These are phyloP conservation scores for Paramecium primaurelia DNA, from an alignment of 73 alveolate genomes.

Conservation along the genomic window DNA sequence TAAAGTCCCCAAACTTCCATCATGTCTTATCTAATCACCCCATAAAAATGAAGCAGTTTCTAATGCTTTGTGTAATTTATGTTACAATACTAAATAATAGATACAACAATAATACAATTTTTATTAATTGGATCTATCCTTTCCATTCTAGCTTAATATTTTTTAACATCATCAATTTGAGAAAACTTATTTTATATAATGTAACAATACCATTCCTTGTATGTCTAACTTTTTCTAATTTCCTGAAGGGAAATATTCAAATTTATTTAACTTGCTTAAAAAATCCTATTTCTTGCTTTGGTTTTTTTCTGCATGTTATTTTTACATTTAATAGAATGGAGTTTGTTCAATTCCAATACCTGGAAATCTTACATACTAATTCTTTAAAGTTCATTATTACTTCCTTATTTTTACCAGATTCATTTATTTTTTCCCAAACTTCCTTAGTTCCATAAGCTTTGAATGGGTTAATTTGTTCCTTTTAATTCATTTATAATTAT, in stretches of 20 bases:
- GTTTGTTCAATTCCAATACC: slow-evolving; percentile 39
- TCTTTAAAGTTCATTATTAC: not conserved
- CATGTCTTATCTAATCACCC: slow-evolving; percentile 22
- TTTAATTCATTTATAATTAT: not conserved
- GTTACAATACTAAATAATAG: not conserved
- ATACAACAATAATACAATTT: not conserved
- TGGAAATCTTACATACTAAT: slow-evolving; percentile 4
- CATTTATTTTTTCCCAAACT: slow-evolving; percentile 30
- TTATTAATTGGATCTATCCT: slow-evolving; percentile 13
- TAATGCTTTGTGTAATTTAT: slow-evolving; percentile 21
- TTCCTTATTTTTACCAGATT: not conserved
- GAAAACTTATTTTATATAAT: not conserved
- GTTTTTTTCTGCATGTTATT: not conserved
- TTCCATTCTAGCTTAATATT: slow-evolving; percentile 26
- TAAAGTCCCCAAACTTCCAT: not conserved
- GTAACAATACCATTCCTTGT: slow-evolving; percentile 10
- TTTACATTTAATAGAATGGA: slow-evolving; percentile 40
- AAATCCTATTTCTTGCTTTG: slow-evolving; percentile 17
- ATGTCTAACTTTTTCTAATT: not conserved
- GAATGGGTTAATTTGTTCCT: slow-evolving; percentile 15
- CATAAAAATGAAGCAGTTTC: slow-evolving; percentile 21
- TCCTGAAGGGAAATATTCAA: not conserved
- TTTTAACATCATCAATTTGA: slow-evolving; percentile 25
- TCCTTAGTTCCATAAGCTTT: slow-evolving; percentile 38
- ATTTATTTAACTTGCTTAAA: not conserved